Percentiles rank a stretch among this genome's conserved stretches.
These are phyloP conservation scores for Penicillium longicatenatum DNA, from an alignment of 495 filamentous ascomycete genomes.

Conservation along the genomic window DNA sequence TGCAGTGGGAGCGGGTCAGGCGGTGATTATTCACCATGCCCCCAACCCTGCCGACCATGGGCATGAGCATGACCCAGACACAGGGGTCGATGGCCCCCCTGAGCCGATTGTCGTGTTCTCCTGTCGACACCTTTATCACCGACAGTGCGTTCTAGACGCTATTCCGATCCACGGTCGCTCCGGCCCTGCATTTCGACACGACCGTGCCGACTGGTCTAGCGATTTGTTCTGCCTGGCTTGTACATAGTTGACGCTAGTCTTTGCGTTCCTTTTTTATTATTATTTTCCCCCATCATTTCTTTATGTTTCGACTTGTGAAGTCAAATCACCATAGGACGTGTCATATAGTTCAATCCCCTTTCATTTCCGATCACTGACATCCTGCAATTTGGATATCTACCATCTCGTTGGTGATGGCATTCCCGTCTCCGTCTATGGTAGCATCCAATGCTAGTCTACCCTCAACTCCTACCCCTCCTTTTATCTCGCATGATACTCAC, in stretches of 20 bases:
- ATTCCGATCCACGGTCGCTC: slow-evolving; percentile 18
- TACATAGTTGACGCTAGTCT: slow-evolving; percentile 28
- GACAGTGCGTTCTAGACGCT: slow-evolving; percentile 44
- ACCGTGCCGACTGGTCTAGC: slow-evolving; percentile 31
- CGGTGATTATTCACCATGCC: slow-evolving; percentile 14
- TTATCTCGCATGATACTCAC: neutral
- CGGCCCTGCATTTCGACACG: slow-evolving; percentile 22
- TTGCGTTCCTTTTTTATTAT: slow-evolving; percentile 8
- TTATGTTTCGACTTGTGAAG: neutral
- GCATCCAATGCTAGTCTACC: neutral
- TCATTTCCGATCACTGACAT: neutral
- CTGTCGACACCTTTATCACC: slow-evolving; percentile 58
- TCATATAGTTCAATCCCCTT: neutral
- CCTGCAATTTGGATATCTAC: neutral
- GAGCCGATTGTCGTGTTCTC: slow-evolving; percentile 53
- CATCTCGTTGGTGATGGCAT: neutral
- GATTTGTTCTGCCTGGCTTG: slow-evolving; percentile 45
- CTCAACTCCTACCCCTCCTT: too few relatives aligned
- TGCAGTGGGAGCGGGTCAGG: slow-evolving; percentile 26
- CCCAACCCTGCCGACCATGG: slow-evolving; percentile 14
- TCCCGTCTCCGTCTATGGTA: slow-evolving; percentile 5
- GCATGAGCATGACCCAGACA: slow-evolving; percentile 9
- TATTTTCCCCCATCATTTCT: slow-evolving; percentile 2
- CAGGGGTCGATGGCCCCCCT: neutral
- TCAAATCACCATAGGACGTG: neutral